These are phyloP conservation scores for Leishmania amazonensis DNA, from an alignment of 208 protist genomes.

Conservation along the genomic window DNA sequence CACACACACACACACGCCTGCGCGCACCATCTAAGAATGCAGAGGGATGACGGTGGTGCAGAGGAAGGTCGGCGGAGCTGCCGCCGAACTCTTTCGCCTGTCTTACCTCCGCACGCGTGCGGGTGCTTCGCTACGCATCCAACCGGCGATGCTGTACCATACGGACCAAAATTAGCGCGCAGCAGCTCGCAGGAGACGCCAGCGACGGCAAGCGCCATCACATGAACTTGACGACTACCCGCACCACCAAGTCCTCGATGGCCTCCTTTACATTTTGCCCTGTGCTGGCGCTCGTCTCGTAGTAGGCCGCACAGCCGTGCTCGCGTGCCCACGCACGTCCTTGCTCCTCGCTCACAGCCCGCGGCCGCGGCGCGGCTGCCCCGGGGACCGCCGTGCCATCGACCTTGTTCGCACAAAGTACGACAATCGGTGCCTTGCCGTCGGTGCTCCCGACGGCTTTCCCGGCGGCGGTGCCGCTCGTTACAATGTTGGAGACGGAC, in stretches of 20 bases:
- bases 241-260: conserved; percentile 66
- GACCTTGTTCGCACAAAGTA: conserved; percentile 76
- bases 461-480: conserved; percentile 45
- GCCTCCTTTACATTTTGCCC: conserved; percentile 50
- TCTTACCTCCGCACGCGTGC: not conserved
- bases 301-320: conserved; percentile 68
- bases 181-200: not conserved
- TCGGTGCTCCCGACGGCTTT: conserved; percentile 40
- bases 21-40: not conserved
- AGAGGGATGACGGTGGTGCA: not conserved
- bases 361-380: conserved; percentile 18
- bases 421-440: conserved; percentile 36
- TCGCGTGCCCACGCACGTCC: conserved; percentile 62
- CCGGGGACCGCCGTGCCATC: conserved; percentile 38
- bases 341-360: conserved; percentile 58
- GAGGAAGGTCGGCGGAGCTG: not conserved
- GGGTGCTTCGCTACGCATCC: not conserved
- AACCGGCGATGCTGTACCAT: not conserved
- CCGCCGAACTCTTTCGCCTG: not conserved
- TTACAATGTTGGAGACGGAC: conserved; percentile 27
- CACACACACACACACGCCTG: not conserved
- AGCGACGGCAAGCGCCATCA: conserved; percentile 13
- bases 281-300: conserved; percentile 72
- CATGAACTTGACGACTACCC: conserved; percentile 64
- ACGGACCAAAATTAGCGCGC: not conserved